Percentiles rank a stretch among this genome's conserved stretches.
phyloP scores from a whole-genome alignment of 441 rosid species.

The Gossypium schwendimanii region DNA sequence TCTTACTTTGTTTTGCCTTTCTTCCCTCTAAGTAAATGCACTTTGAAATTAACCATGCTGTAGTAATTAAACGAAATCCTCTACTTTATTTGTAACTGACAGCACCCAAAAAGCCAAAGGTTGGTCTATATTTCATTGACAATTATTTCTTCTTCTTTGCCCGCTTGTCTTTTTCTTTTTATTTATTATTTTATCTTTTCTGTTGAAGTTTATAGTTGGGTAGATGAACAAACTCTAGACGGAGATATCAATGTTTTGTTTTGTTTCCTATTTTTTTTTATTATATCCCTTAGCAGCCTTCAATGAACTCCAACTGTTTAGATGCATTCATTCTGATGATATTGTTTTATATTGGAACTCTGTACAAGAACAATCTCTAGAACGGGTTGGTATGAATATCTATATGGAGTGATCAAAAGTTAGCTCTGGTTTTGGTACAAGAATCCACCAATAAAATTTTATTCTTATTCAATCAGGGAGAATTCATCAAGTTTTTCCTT shows the following conservation, averaged over 20 bases:
- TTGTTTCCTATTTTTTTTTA: not conserved
- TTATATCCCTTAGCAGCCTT: conserved; percentile 11
- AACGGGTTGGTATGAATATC: conserved; percentile 30
- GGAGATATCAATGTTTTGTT: conserved; percentile 31
- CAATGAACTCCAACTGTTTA: not conserved
- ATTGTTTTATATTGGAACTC: conserved; percentile 10
- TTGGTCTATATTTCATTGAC: conserved; percentile 21
- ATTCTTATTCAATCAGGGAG: conserved; percentile 18
- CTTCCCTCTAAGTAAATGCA: too few species aligned
- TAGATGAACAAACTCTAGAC: conserved; percentile 53
- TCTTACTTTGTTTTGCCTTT: too few species aligned
- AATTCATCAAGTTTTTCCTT: not conserved
- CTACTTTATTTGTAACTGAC: conserved; percentile 17
- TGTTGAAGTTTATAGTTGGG: conserved; percentile 28
- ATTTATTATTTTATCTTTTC: not conserved
- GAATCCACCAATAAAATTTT: conserved; percentile 33
- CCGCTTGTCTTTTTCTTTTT: not conserved
- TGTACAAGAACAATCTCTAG: conserved; percentile 2
- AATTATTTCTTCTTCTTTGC: too few species aligned
- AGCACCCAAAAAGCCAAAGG: conserved; percentile 19
- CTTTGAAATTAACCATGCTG: too few species aligned
- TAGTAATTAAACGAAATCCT: too few species aligned
- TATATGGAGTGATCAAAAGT: conserved; percentile 12
- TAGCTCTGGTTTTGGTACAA: conserved; percentile 31
- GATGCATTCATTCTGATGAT: not conserved